Evolutionary conservation across 192 early-diverging fungal genomes (phyloP), one percentile per base, ranked within the genome.

Genomic region (Linnemannia zychae): DNA sequence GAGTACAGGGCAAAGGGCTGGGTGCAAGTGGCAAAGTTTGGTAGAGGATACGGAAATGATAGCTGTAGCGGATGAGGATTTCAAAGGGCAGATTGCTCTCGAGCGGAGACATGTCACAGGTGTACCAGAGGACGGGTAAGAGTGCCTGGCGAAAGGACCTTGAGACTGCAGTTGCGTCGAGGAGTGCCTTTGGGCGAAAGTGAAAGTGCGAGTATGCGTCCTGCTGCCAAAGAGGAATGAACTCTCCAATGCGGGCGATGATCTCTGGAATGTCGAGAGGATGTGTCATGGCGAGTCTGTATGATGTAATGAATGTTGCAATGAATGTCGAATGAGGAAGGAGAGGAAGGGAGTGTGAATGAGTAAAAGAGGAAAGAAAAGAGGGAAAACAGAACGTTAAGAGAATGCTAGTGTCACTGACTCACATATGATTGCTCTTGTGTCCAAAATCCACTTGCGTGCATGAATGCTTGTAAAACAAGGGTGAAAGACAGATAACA

Each of bases 191-290:
- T 22, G 69, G 69, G 7, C 13, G 24, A 46, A 71, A 71, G 40
- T 46, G 38, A 28, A 71, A 46, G 69, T 46, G 46, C 1, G 28
- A 18, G 46, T 52, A 33, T 22, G 37, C 31, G 16, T 52, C 72
- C 6, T 49, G 24, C 6, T 33, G 20, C 79, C 79, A 80, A 44
- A 80, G 73, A 1, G 79, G 79, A 38, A 80, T 73, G 53, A 80
- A 80, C 31, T 71, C 48, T 15, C 79, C 79, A 5, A 75, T 37
- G 17, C 66, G 63, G 37, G 38, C 33, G 1, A 80, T 28, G 49
- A 80, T 70, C 67, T 80, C 66, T 50, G 79, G 78, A 11, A 80
- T 40, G 28, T 80, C 71, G 49, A 80, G 66, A 12, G 78, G 71
- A 53, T 80, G 46, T 18, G 46, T 71, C 57, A 24, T 63, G 9